Percentiles rank a stretch among this genome's conserved stretches.
Conservation (phyloP, 139 green algal genomes). For the Edaphochlamys debaryana region DNA sequence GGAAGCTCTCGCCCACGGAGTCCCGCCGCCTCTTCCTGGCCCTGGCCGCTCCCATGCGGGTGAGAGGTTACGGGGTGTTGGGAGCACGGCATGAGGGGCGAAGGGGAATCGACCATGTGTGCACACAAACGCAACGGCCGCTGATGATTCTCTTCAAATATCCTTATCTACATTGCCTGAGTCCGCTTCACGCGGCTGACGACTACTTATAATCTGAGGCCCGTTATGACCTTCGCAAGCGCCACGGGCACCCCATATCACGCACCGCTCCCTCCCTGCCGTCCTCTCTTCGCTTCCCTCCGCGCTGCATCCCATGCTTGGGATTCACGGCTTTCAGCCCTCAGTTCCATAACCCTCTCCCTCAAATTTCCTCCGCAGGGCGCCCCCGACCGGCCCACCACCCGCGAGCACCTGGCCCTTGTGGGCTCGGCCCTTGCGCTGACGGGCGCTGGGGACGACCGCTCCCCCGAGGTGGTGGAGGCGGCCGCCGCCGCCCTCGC, state of each 20-base stretch:
- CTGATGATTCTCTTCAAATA: slow-evolving; percentile 32
- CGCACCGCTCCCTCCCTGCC: no score
- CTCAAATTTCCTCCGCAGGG: no score
- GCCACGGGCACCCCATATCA: no score
- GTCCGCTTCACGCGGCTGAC: slow-evolving; percentile 31
- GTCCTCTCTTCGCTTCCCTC: no score
- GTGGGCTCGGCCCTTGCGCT: slow-evolving; percentile 50
- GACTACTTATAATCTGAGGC: slow-evolving; percentile 15
- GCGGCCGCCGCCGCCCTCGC: slow-evolving; percentile 12
- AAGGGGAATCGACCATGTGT: no score
- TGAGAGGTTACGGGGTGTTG: slow-evolving; percentile 16
- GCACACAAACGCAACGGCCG: background rate
- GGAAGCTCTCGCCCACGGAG: slow-evolving; percentile 48
- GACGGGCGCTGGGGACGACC: slow-evolving; percentile 13
- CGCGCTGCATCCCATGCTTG: no score
- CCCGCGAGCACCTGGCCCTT: slow-evolving; percentile 60
- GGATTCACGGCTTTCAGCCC: no score
- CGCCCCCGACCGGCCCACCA: slow-evolving; percentile 47
- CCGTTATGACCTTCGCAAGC: no score
- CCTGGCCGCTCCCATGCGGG: slow-evolving; percentile 58
- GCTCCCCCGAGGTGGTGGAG: slow-evolving; percentile 20
- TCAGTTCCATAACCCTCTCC: no score
- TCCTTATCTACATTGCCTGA: slow-evolving; percentile 74
- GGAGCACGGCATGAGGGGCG: background rate
- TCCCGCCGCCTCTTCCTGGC: slow-evolving; percentile 57